Percentiles rank a stretch among this genome's conserved stretches.
Evolutionary conservation across 345 rosid genomes (phyloP).

Genomic region (Eucalyptus virginea): DNA sequence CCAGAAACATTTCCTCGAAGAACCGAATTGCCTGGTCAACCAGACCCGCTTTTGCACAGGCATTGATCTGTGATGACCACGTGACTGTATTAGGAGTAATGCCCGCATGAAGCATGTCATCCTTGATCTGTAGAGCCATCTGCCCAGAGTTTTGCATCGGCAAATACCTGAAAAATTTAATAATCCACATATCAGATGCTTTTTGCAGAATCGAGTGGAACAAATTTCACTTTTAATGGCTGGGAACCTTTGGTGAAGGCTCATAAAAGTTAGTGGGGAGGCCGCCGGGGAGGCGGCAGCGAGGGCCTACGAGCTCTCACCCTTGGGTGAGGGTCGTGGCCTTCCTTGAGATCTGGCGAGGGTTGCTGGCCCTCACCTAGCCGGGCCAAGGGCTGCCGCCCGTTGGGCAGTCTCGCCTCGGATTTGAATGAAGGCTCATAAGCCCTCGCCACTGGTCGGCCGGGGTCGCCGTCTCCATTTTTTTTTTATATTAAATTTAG

Average conservation of each 20-base stretch:
- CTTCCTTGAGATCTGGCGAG: fast-evolving
- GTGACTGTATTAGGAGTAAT: constrained; percentile 63
- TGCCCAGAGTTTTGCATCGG: constrained; percentile 88
- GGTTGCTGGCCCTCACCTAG: too few species aligned
- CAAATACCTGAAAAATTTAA: constrained; percentile 42
- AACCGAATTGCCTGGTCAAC: constrained; percentile 69
- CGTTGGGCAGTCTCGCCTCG: fast-evolving
- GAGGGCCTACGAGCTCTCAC: neutral
- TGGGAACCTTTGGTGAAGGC: neutral
- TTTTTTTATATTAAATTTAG: too few species aligned
- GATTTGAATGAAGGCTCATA: too few species aligned
- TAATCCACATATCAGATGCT: neutral
- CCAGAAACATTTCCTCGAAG: constrained; percentile 71
- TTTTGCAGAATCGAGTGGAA: neutral
- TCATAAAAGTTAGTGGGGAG: neutral
- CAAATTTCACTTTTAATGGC: neutral
- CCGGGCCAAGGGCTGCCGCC: fast-evolving
- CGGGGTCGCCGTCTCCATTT: fast-evolving
- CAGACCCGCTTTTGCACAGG: constrained; percentile 78
- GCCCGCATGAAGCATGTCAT: constrained; percentile 70
- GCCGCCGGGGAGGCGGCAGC: fast-evolving
- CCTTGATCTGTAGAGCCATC: constrained; percentile 75
- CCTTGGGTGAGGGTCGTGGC: neutral
- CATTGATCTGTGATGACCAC: constrained; percentile 89
- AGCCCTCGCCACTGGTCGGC: fast-evolving